Evolutionary conservation across 2,329 filamentous ascomycete genomes (phyloP).

Genomic region (Pyricularia pennisetigena): DNA sequence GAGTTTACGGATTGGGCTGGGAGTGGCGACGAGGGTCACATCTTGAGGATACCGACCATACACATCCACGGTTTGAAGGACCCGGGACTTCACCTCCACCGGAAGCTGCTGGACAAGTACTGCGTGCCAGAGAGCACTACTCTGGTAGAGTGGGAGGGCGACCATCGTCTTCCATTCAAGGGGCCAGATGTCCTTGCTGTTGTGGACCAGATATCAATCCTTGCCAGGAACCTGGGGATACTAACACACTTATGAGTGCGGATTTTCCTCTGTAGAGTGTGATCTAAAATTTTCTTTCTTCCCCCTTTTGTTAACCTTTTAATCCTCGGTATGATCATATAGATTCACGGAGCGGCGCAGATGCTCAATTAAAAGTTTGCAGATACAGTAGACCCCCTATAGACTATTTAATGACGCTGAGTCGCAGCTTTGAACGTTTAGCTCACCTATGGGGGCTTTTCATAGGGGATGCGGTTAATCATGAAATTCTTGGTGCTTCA

Average conservation of each 20-base stretch:
- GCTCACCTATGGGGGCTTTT: background rate
- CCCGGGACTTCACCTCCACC: conserved; percentile 48
- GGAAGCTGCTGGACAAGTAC: conserved; percentile 45
- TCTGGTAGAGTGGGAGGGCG: conserved; percentile 64
- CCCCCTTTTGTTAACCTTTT: background rate
- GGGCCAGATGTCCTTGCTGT: conserved; percentile 42
- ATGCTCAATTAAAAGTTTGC: background rate
- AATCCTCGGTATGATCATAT: background rate
- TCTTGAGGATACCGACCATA: conserved; percentile 48
- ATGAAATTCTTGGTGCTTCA: background rate
- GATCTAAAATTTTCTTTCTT: background rate
- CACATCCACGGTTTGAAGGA: conserved; percentile 59
- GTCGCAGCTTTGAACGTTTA: background rate
- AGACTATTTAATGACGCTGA: background rate
- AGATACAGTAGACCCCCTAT: background rate
- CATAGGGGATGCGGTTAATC: background rate
- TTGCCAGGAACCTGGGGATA: background rate
- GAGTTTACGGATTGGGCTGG: conserved; percentile 28
- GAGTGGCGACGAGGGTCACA: conserved; percentile 31
- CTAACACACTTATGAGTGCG: background rate
- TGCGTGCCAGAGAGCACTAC: conserved; percentile 42
- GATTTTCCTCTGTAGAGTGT: background rate
- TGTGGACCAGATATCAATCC: background rate
- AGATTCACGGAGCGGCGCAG: background rate
- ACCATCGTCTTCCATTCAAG: conserved; percentile 63